Percentiles rank a stretch among this genome's conserved stretches.
Conservation (phyloP, 169 alveolate species). For the Cryptosporidium canis region DNA sequence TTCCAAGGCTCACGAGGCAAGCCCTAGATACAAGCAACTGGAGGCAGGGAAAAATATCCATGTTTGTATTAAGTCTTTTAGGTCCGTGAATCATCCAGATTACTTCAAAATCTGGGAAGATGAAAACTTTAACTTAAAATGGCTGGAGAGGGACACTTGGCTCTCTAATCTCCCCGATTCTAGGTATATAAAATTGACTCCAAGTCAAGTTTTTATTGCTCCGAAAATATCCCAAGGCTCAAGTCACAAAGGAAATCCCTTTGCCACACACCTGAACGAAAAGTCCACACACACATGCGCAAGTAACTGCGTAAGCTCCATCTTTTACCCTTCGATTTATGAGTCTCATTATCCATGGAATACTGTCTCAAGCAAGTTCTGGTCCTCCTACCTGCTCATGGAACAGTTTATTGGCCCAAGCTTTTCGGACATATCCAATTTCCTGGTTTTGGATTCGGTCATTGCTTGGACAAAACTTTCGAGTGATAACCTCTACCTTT, state of each 20-base stretch:
- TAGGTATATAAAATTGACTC: slow-evolving; percentile 9
- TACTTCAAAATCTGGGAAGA: slow-evolving; percentile 35
- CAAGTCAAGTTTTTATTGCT: slow-evolving; percentile 6
- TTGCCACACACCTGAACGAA: background rate
- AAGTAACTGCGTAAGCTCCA: background rate
- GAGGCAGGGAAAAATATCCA: background rate
- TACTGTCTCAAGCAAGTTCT: background rate
- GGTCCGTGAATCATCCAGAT: background rate
- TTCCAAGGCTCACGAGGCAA: background rate
- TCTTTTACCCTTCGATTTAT: slow-evolving; percentile 14
- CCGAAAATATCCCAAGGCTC: background rate
- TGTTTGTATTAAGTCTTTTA: slow-evolving; percentile 19
- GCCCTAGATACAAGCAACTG: background rate
- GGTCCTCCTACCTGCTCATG: slow-evolving; percentile 63
- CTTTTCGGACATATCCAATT: slow-evolving; percentile 16
- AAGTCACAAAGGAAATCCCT: background rate
- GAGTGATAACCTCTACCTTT: background rate
- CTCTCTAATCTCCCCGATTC: background rate
- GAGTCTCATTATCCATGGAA: slow-evolving; percentile 57
- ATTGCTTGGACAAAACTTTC: slow-evolving; percentile 43
- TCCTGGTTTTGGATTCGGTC: slow-evolving; percentile 8
- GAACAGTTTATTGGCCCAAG: slow-evolving; percentile 39
- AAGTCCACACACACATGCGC: background rate
- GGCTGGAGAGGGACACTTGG: slow-evolving; percentile 52
- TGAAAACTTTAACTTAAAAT: slow-evolving; percentile 44